A percentile compares a stretch with the other conserved stretches of the same genome.
Conservation (phyloP, 75 land plant genomes). For the Chamaecyparis obtusa region DNA sequence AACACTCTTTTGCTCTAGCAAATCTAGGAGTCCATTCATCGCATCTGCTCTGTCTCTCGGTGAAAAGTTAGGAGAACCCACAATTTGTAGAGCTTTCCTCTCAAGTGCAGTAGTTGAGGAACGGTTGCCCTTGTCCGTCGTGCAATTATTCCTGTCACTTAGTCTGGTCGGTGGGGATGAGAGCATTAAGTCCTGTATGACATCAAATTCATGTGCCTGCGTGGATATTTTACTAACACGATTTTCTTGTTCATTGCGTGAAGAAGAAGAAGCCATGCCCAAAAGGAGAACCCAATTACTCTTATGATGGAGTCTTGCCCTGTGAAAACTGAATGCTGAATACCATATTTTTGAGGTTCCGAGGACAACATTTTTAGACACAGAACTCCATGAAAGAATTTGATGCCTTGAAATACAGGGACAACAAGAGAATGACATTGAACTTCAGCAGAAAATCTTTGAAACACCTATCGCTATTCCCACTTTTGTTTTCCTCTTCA, state of each 20-base stretch:
- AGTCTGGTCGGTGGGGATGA: constrained; percentile 10
- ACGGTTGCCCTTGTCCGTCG: not conserved
- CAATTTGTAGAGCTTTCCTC: constrained; percentile 26
- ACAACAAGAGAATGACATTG: not conserved
- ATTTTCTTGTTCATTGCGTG: not conserved
- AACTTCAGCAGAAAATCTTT: not conserved
- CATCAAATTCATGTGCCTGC: constrained; percentile 18
- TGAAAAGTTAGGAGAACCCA: constrained; percentile 25
- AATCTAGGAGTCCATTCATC: constrained; percentile 30
- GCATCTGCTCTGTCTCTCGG: constrained; percentile 23
- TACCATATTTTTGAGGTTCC: not conserved
- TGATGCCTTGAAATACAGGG: not conserved
- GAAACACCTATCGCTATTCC: too few relatives aligned
- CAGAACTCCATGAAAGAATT: not conserved
- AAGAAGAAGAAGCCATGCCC: not conserved
- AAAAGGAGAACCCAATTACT: not conserved
- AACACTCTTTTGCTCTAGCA: constrained; percentile 37
- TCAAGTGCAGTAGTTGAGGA: constrained; percentile 27
- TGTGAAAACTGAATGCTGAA: not conserved
- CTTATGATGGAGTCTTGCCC: not conserved
- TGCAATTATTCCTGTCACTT: not conserved
- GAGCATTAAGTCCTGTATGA: constrained; percentile 25
- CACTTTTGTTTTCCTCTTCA: not conserved
- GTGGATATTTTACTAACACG: not conserved
- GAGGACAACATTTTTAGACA: not conserved